A percentile compares a stretch with the other conserved stretches of the same genome.
Evolutionary conservation across 352 stramenopile genomes (phyloP).

Genomic region (Phytopythium oedochilum): DNA sequence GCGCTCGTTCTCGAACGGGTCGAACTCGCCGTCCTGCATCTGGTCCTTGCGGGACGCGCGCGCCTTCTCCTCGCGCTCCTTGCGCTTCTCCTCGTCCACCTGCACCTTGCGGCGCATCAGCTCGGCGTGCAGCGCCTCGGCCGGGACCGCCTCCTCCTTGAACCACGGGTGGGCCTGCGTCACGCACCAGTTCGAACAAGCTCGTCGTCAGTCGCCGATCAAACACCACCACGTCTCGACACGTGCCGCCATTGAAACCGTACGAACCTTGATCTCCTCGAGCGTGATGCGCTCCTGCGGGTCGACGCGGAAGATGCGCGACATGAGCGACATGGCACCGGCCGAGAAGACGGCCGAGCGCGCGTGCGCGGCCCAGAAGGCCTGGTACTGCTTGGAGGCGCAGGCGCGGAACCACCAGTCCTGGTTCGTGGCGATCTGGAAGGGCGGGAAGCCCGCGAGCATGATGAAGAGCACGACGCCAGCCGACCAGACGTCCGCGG

Average conservation of each 20-base stretch:
- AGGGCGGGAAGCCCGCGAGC: conserved; percentile 90
- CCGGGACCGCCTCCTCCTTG: conserved; percentile 33
- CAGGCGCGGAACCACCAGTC: conserved; percentile 90
- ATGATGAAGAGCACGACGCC: conserved; percentile 94
- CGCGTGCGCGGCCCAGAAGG: conserved; percentile 73
- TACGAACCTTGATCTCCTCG: conserved; percentile 59
- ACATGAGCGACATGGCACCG: conserved; percentile 68
- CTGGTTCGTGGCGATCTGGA: conserved; percentile 83
- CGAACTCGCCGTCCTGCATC: conserved; percentile 46
- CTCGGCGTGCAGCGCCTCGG: conserved; percentile 42
- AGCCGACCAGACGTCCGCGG: conserved; percentile 89
- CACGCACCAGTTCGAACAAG: too few relatives aligned
- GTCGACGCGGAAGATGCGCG: conserved; percentile 64
- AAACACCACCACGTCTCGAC: neutral
- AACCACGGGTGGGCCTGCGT: conserved; percentile 57
- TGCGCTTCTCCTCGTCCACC: conserved; percentile 64
- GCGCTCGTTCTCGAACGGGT: conserved; percentile 49
- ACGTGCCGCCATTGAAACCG: neutral
- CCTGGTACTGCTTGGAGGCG: conserved; percentile 64
- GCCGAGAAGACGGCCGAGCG: conserved; percentile 70
- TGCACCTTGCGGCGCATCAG: conserved; percentile 58
- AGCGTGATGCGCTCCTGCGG: conserved; percentile 74
- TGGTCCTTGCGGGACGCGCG: conserved; percentile 31
- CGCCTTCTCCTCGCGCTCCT: conserved; percentile 55
- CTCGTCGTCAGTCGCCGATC: neutral